Conservation (phyloP, 2,329 filamentous ascomycete species). For the Pseudogymnoascus sp. region DNA sequence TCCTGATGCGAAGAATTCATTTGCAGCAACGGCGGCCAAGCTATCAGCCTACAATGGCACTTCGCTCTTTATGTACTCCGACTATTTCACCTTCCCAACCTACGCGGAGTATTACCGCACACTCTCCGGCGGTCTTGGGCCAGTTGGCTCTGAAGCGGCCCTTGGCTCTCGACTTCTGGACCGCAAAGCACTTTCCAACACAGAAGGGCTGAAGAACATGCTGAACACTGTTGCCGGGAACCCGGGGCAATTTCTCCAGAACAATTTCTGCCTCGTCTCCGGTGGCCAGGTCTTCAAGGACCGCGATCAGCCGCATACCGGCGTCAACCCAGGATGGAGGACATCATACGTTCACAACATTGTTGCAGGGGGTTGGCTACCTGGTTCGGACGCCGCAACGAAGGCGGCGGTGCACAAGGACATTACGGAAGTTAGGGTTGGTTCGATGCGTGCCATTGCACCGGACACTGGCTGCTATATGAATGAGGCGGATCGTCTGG, state of each 20-base stretch:
- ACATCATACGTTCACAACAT: constrained; percentile 18
- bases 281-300: constrained; percentile 27
- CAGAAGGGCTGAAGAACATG: constrained; percentile 17
- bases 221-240: constrained; percentile 24
- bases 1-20: constrained; percentile 19
- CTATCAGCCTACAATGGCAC: constrained; percentile 18
- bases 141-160: constrained; percentile 8
- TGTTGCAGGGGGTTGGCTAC: constrained; percentile 13
- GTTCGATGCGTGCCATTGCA: constrained; percentile 29
- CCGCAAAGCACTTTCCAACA: constrained; percentile 18
- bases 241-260: constrained; percentile 20
- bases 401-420: constrained; percentile 21
- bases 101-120: constrained; percentile 27
- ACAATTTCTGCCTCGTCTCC: constrained; percentile 24
- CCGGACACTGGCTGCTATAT: constrained; percentile 35
- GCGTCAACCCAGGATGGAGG: constrained; percentile 26
- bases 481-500: constrained; percentile 34
- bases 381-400: constrained; percentile 13
- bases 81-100: constrained; percentile 17
- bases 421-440: constrained; percentile 26
- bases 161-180: constrained; percentile 27
- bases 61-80: constrained; percentile 16
- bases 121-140: constrained; percentile 18
- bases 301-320: constrained; percentile 21
- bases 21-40: constrained; percentile 16